phyloP scores from a whole-genome alignment of 208 protist genomes.

The Leishmania aethiopica region DNA sequence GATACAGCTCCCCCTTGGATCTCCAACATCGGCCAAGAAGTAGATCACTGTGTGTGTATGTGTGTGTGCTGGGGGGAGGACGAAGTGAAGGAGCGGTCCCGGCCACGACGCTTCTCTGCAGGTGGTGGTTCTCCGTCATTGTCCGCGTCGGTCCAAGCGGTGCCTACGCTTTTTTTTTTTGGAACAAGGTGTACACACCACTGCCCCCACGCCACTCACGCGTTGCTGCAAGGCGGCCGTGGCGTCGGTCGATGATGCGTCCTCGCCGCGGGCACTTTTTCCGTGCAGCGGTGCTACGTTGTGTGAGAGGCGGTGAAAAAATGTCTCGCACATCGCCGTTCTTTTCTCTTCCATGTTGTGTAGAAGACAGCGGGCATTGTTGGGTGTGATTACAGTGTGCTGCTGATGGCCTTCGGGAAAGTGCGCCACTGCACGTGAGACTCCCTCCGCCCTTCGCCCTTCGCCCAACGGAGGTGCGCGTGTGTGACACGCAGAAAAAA shows the following conservation, averaged over 20 bases:
- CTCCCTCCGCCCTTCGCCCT: not conserved
- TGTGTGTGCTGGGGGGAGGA: not conserved
- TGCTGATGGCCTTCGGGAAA: not conserved
- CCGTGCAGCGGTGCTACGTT: not conserved
- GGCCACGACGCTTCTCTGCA: not conserved
- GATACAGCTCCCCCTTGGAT: conserved; percentile 25
- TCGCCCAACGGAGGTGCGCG: not conserved
- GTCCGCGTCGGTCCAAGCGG: not conserved
- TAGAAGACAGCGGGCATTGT: not conserved
- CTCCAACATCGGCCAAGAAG: conserved; percentile 5
- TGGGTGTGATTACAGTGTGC: not conserved
- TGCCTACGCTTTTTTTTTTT: not conserved
- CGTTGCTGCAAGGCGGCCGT: not conserved
- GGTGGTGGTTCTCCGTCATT: not conserved
- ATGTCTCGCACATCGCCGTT: not conserved
- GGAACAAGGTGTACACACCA: not conserved
- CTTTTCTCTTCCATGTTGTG: not conserved
- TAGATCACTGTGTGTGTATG: not conserved
- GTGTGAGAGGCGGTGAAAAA: not conserved
- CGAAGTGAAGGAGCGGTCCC: not conserved
- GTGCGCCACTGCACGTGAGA: not conserved
- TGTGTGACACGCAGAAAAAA: no score
- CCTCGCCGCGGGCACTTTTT: not conserved
- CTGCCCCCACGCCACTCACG: not conserved
- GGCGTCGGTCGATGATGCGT: not conserved